Evolutionary conservation across 768 basidiomycete species (phyloP).

Genomic region (Lentinula lateritia): DNA sequence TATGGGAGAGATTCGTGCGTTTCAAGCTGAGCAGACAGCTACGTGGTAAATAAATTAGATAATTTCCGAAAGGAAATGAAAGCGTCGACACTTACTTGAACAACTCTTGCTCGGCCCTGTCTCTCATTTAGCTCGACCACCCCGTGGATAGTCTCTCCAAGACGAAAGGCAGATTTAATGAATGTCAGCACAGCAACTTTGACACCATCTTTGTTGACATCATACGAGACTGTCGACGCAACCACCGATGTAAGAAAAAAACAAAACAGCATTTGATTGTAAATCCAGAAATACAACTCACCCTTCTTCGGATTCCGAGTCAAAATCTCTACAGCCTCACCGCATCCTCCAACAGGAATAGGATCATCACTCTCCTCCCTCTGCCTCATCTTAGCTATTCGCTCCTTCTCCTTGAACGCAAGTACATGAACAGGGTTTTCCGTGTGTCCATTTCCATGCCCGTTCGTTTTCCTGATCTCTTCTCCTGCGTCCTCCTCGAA

Average conservation of each 20-base stretch:
- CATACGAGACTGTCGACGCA: slow-evolving; percentile 68
- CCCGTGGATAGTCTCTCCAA: slow-evolving; percentile 89
- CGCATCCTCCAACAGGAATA: slow-evolving; percentile 46
- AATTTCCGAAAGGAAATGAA: neutral
- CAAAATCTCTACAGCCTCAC: slow-evolving; percentile 87
- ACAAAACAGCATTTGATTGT: too few species aligned
- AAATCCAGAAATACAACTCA: slow-evolving; percentile 23
- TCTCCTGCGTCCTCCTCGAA: neutral
- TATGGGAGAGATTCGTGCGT: slow-evolving; percentile 80
- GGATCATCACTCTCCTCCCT: slow-evolving; percentile 31
- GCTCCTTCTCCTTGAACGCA: slow-evolving; percentile 21
- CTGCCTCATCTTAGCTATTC: slow-evolving; percentile 19
- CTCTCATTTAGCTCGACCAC: slow-evolving; percentile 83
- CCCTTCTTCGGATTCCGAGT: slow-evolving; percentile 89
- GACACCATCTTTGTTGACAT: slow-evolving; percentile 90
- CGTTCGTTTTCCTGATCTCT: slow-evolving; percentile 12
- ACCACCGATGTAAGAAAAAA: neutral
- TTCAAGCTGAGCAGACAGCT: slow-evolving; percentile 89
- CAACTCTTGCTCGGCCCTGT: slow-evolving; percentile 63
- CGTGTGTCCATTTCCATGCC: slow-evolving; percentile 39
- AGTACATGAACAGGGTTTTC: slow-evolving; percentile 19
- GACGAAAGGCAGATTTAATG: slow-evolving; percentile 83
- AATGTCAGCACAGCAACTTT: slow-evolving; percentile 90
- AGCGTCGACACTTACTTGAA: slow-evolving; percentile 54
- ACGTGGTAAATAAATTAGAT: neutral